Conservation (phyloP, 768 basidiomycete species). For the Leccinum subgranulosum region DNA sequence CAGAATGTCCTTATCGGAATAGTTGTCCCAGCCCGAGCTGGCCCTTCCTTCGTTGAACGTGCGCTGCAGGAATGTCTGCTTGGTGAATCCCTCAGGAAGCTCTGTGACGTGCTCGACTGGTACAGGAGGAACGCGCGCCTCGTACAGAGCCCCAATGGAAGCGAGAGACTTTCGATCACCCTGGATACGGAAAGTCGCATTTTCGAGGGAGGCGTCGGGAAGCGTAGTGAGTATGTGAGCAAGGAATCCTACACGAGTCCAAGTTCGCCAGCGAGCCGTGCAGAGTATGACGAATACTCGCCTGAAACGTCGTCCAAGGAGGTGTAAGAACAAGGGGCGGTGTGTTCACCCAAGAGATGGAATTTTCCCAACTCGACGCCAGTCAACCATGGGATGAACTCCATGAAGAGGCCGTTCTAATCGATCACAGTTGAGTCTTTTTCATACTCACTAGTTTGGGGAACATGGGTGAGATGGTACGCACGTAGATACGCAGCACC, state of each 20-base stretch:
- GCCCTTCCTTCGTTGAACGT: conserved; percentile 28
- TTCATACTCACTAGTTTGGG: neutral
- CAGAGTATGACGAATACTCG: conserved; percentile 2
- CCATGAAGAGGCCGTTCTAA: conserved; percentile 35
- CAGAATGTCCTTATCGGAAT: conserved; percentile 25
- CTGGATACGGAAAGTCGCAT: conserved; percentile 35
- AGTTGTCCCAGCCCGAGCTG: conserved; percentile 36
- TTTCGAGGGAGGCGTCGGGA: conserved; percentile 22
- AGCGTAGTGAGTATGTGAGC: conserved; percentile 34
- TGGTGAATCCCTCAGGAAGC: conserved; percentile 29
- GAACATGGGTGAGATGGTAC: conserved; percentile 5
- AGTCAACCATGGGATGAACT: conserved; percentile 30
- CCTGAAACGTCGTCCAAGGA: conserved; percentile 35
- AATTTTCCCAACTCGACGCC: conserved; percentile 29
- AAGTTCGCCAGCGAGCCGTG: conserved; percentile 1
- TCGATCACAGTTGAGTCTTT: neutral
- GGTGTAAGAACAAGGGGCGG: conserved; percentile 30
- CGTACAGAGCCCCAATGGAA: conserved; percentile 29
- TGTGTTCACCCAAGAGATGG: conserved; percentile 33
- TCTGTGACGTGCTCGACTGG: conserved; percentile 23
- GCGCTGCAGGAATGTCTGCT: conserved; percentile 30
- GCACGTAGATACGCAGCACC: conserved; percentile 31
- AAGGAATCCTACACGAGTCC: conserved; percentile 30
- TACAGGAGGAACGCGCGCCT: conserved; percentile 15
- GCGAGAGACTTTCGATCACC: conserved; percentile 31